Conservation (phyloP, 495 filamentous ascomycete species). For the Penicillium salamii region DNA sequence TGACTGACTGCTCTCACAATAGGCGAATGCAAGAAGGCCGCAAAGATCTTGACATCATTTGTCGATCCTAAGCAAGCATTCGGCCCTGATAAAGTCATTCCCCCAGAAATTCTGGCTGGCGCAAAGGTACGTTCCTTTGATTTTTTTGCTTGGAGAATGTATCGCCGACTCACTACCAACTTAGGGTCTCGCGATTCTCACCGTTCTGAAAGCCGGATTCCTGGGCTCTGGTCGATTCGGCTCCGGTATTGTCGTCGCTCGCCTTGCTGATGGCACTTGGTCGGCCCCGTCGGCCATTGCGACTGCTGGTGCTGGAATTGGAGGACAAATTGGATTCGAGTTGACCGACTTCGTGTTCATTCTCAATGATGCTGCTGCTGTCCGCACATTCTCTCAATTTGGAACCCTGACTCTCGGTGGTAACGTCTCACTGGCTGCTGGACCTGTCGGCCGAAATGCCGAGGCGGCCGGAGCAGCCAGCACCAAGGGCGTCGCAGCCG, state of each 20-base stretch:
- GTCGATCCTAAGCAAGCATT: slow-evolving; percentile 93
- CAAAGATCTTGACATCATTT: slow-evolving; percentile 92
- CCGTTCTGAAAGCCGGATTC: slow-evolving; percentile 94
- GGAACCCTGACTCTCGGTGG: slow-evolving; percentile 90
- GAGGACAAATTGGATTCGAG: slow-evolving; percentile 96
- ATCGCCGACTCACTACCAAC: slow-evolving; percentile 1
- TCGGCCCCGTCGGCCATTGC: slow-evolving; percentile 91
- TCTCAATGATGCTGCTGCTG: slow-evolving; percentile 86
- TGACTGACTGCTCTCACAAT: slow-evolving; percentile 15
- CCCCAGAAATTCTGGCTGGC: slow-evolving; percentile 80
- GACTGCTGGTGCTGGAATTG: slow-evolving; percentile 88
- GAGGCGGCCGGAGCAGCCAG: slow-evolving; percentile 95
- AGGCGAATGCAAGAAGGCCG: slow-evolving; percentile 88
- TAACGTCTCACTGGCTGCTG: slow-evolving; percentile 94
- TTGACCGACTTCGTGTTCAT: slow-evolving; percentile 99
- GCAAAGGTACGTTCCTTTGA: slow-evolving; percentile 67
- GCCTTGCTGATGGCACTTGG: slow-evolving; percentile 89
- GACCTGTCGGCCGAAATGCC: slow-evolving; percentile 89
- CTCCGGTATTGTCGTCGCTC: slow-evolving; percentile 88
- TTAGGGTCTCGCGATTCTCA: slow-evolving; percentile 90
- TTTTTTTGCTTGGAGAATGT: slow-evolving; percentile 7
- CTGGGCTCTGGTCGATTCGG: slow-evolving; percentile 90
- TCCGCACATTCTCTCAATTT: slow-evolving; percentile 90
- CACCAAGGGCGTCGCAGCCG: slow-evolving; percentile 80
- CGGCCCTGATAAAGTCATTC: slow-evolving; percentile 96